Conservation (phyloP, 2,329 filamentous ascomycete genomes). For the Westerdykella sp. region DNA sequence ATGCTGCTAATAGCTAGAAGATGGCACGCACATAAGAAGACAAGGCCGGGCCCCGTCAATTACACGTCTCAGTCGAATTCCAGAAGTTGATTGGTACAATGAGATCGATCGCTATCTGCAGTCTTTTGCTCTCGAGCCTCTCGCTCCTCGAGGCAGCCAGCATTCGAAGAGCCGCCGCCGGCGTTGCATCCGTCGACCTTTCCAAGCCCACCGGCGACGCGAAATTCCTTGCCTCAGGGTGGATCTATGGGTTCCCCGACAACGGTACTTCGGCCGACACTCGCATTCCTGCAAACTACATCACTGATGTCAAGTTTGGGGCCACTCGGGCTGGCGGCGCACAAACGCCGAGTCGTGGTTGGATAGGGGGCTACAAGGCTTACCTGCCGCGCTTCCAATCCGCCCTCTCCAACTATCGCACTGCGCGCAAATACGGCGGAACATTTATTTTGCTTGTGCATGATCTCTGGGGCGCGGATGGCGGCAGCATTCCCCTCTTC, state of each 20-base stretch:
- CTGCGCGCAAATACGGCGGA: slow-evolving; percentile 39
- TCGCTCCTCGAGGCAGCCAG: background rate
- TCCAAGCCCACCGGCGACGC: slow-evolving; percentile 18
- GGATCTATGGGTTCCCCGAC: slow-evolving; percentile 42
- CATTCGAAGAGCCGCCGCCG: background rate
- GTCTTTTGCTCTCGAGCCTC: background rate
- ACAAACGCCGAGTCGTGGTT: slow-evolving; percentile 36
- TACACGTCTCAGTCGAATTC: background rate
- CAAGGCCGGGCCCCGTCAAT: background rate
- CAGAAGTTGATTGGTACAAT: background rate
- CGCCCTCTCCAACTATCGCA: slow-evolving; percentile 43
- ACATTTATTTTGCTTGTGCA: slow-evolving; percentile 44
- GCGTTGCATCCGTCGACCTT: slow-evolving; percentile 8
- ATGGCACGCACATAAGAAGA: background rate
- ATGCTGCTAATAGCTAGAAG: background rate
- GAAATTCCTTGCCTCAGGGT: slow-evolving; percentile 37
- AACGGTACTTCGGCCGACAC: slow-evolving; percentile 26
- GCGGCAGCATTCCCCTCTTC: slow-evolving; percentile 37
- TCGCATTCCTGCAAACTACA: slow-evolving; percentile 35
- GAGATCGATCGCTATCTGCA: background rate
- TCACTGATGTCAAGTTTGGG: slow-evolving; percentile 37
- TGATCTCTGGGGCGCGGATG: slow-evolving; percentile 47
- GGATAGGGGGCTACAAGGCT: slow-evolving; percentile 28
- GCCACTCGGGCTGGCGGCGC: slow-evolving; percentile 40
- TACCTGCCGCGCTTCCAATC: slow-evolving; percentile 39